phyloP scores from a whole-genome alignment of 495 filamentous ascomycete genomes.

The Cladorrhinum samala region DNA sequence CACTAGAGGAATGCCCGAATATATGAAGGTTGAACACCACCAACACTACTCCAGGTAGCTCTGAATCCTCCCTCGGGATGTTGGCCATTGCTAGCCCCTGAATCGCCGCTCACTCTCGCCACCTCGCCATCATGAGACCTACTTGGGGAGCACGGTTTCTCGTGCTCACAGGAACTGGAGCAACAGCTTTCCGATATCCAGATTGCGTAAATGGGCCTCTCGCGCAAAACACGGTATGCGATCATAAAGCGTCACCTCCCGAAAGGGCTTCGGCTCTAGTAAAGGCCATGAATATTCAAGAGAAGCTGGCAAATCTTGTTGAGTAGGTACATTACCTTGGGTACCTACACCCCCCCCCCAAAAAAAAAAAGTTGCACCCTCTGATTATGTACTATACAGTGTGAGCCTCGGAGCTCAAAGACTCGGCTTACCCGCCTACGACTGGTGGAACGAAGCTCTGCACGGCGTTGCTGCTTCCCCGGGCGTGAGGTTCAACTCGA shows the following conservation, averaged over 20 bases:
- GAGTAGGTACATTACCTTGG: too few species aligned
- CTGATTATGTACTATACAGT: too few species aligned
- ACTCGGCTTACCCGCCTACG: conserved; percentile 24
- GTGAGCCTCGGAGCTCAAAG: conserved; percentile 3
- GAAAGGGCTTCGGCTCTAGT: background rate
- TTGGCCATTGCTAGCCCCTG: too few species aligned
- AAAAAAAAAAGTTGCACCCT: background rate
- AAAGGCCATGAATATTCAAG: background rate
- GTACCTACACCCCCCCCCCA: too few species aligned
- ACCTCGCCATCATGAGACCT: background rate
- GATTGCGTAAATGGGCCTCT: conserved; percentile 1
- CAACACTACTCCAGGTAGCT: background rate
- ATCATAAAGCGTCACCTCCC: background rate
- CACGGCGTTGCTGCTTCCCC: conserved; percentile 39
- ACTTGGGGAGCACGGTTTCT: background rate
- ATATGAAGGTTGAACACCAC: too few species aligned
- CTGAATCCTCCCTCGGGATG: background rate
- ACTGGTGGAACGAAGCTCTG: conserved; percentile 50
- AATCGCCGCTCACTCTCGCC: background rate
- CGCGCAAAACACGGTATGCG: background rate
- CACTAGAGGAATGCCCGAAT: too few species aligned
- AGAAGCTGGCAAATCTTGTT: conserved; percentile 1
- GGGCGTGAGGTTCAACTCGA: conserved; percentile 10
- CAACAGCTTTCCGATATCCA: background rate
- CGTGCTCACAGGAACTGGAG: too few species aligned